Evolutionary conservation across 2,329 filamentous ascomycete species (phyloP), one percentile per base, ranked within the genome.

Genomic region (Penicillium sp.): DNA sequence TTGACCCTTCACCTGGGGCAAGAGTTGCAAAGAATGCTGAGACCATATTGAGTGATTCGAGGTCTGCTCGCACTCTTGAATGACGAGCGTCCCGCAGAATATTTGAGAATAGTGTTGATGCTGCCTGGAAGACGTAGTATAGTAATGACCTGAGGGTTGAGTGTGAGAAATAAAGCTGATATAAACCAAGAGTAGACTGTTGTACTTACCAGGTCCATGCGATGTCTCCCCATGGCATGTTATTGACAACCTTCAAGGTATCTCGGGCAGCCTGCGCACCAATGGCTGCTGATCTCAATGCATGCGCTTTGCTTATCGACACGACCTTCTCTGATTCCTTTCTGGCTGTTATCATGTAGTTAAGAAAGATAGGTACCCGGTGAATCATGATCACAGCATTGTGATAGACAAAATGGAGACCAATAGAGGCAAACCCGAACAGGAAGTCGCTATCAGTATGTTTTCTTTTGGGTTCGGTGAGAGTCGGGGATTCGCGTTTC

Each of bases 371-470:
- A 41, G 90, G 94, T 89, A 97, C 96, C 46, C 93, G 89, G 72
- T 97, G 93, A 60, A 97, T 96, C 1, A 94, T 97, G 2, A 92
- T 96, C 49, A 97, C 75, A 62, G 91, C 96, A 73, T 97, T 97
- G 78, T 97, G 96, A 73, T 97, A 97, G 4, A 90, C 87, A 65
- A 97, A 91, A 70, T 96, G 92, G 54, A 97, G 78, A 70, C 95
- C 90, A 59, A 95, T 90, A 41, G 96, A 85, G 59, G 96, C 92
- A 46, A 97, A 80, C 21, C 96, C 91, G 16, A 96, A 80, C 0
- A 93, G 89, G 2, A 91, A 95, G 70, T 96, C 90, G 1, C 86
- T 87, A 1, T 90, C 90, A 66, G 88, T 88, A 71, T 95, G 95
- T 72, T 94, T 90, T 67, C 95, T 87, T 69, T 96, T 90, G 1